Percentiles rank a stretch among this genome's conserved stretches.
These are phyloP conservation scores for Neofusicoccum parvum DNA, from an alignment of 2,329 filamentous ascomycete genomes.

Conservation along the genomic window DNA sequence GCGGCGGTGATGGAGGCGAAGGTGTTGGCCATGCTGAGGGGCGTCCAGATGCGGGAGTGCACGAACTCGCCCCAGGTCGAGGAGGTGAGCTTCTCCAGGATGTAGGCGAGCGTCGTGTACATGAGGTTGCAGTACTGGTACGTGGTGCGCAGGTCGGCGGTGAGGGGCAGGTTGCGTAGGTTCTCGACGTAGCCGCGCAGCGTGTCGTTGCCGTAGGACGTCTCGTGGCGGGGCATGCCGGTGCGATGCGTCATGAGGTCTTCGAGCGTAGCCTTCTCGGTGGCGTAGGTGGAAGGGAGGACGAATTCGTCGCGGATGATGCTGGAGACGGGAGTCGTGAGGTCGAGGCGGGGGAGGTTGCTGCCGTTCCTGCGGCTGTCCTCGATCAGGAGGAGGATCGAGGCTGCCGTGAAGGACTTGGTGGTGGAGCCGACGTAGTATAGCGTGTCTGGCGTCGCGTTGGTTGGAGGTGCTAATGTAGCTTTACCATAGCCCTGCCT, in stretches of 20 bases:
- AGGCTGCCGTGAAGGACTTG: conserved; percentile 34
- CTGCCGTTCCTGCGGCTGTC: conserved; percentile 21
- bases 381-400: conserved; percentile 30
- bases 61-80: conserved; percentile 37
- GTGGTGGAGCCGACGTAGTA: conserved; percentile 34
- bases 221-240: conserved; percentile 37
- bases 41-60: conserved; percentile 39
- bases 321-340: conserved; percentile 38
- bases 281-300: conserved; percentile 33
- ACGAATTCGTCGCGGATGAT: conserved; percentile 40
- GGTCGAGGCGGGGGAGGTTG: conserved; percentile 28
- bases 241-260: conserved; percentile 41
- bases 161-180: conserved; percentile 49
- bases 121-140: conserved; percentile 58
- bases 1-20: conserved; percentile 42
- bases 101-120: conserved; percentile 52
- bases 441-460: conserved; percentile 30
- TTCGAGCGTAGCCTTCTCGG: conserved; percentile 33
- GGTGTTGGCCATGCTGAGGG: conserved; percentile 45
- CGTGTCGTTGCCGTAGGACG: conserved; percentile 28
- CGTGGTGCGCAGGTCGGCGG: conserved; percentile 42
- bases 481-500: conserved; percentile 28
- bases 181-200: conserved; percentile 42
- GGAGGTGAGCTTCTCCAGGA: conserved; percentile 47
- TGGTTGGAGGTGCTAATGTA: conserved; percentile 21